A percentile compares a stretch with the other conserved stretches of the same genome.
These are phyloP conservation scores for Solanum ossicruentum DNA, from an alignment of 257 asterid genomes.

Conservation along the genomic window DNA sequence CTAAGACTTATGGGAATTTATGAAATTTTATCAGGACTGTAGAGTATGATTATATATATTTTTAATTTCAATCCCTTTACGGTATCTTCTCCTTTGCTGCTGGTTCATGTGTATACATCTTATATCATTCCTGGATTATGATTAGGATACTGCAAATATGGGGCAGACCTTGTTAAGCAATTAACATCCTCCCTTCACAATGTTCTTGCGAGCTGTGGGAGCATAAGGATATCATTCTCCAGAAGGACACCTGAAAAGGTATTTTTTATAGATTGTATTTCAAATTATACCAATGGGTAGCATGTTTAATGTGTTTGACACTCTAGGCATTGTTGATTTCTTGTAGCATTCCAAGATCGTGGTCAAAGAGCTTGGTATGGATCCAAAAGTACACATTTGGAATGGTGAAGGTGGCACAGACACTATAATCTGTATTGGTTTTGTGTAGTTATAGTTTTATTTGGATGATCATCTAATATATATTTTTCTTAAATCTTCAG, in stretches of 20 bases:
- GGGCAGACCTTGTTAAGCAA: constrained; percentile 83
- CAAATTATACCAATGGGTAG: background rate
- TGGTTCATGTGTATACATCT: background rate
- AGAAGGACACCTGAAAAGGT: constrained; percentile 94
- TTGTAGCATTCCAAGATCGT: constrained; percentile 47
- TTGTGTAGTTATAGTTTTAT: background rate
- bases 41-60: background rate
- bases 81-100: background rate
- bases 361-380: constrained; percentile 61
- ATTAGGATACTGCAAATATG: constrained; percentile 76
- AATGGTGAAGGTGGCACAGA: constrained; percentile 65
- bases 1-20: background rate
- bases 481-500: constrained; percentile 24
- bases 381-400: constrained; percentile 81
- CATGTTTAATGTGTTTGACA: background rate
- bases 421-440: background rate
- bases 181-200: constrained; percentile 56
- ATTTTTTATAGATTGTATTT: background rate
- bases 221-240: constrained; percentile 84
- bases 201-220: constrained; percentile 81
- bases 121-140: constrained; percentile 3
- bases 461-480: constrained; percentile 8
- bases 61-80: background rate
- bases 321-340: background rate
- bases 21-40: background rate